Conservation (phyloP, 768 basidiomycete species). For the Russula sp. region DNA sequence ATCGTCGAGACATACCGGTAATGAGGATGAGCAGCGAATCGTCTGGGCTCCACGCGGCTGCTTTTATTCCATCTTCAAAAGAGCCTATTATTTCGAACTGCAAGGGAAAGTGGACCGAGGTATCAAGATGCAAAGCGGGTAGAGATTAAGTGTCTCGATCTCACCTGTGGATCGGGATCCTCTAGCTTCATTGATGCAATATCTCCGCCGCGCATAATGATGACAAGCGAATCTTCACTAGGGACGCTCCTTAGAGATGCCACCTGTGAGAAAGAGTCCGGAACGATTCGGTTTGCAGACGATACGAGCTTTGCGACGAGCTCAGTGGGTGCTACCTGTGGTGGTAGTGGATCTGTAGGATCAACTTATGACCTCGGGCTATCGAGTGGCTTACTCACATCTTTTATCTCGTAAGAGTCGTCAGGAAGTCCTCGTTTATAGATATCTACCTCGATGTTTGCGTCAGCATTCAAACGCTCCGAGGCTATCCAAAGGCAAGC, state of each 20-base stretch:
- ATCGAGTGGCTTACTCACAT: not conserved
- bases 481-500: slow-evolving; percentile 21
- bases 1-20: slow-evolving; percentile 48
- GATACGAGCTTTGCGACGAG: slow-evolving; percentile 19
- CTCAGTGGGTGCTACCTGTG: slow-evolving; percentile 6
- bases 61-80: slow-evolving; percentile 76
- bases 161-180: slow-evolving; percentile 43
- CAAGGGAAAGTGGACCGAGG: not conserved
- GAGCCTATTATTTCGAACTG: slow-evolving; percentile 81
- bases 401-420: not conserved
- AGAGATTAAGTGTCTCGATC: slow-evolving; percentile 28
- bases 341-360: not conserved
- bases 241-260: slow-evolving; percentile 52
- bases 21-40: slow-evolving; percentile 78
- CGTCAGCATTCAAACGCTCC: slow-evolving; percentile 21
- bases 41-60: slow-evolving; percentile 89
- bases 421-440: not conserved
- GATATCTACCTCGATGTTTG: slow-evolving; percentile 22
- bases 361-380: not conserved
- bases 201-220: slow-evolving; percentile 75
- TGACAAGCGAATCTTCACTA: slow-evolving; percentile 57
- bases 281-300: slow-evolving; percentile 8
- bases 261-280: slow-evolving; percentile 32
- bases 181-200: slow-evolving; percentile 63
- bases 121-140: slow-evolving; percentile 23